A percentile compares a stretch with the other conserved stretches of the same genome.
These are phyloP conservation scores for Thecaphora frezii DNA, from an alignment of 1,284 basidiomycete species.

Conservation along the genomic window DNA sequence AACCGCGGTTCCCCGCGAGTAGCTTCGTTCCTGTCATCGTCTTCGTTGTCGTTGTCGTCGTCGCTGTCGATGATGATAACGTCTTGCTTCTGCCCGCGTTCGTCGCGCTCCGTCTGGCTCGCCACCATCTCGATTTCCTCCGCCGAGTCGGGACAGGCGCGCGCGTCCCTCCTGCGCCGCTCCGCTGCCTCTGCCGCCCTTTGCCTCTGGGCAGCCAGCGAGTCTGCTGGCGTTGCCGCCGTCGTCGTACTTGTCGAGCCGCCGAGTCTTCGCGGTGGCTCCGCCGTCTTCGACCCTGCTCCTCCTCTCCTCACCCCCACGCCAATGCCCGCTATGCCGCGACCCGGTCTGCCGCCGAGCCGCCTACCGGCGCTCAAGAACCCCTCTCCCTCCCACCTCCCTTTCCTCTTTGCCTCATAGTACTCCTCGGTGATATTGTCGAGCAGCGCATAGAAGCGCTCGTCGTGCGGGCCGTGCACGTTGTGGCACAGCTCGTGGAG, in stretches of 20 bases:
- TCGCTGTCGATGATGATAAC: slow-evolving; percentile 10
- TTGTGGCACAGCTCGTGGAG: slow-evolving; percentile 47
- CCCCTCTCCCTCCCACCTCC: slow-evolving; percentile 29
- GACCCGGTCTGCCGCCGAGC: slow-evolving; percentile 7
- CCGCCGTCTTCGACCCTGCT: neutral
- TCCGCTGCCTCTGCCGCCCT: slow-evolving; percentile 10
- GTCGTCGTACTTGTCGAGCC: neutral
- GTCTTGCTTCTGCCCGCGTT: slow-evolving; percentile 9
- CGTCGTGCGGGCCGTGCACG: slow-evolving; percentile 40
- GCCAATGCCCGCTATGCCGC: neutral
- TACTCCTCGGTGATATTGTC: slow-evolving; percentile 30
- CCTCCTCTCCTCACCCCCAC: neutral
- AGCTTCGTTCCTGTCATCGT: neutral
- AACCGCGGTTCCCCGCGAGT: too few relatives aligned
- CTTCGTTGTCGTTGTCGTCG: slow-evolving; percentile 12
- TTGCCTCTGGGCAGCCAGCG: neutral
- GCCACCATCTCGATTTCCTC: slow-evolving; percentile 2
- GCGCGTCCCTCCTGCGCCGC: neutral
- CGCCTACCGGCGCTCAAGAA: slow-evolving; percentile 15
- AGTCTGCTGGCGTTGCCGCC: neutral
- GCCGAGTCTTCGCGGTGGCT: neutral
- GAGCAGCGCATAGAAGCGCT: slow-evolving; percentile 23
- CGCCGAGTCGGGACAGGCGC: neutral
- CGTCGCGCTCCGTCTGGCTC: slow-evolving; percentile 6
- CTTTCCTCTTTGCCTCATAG: slow-evolving; percentile 7